Evolutionary conservation across 805 yeast genomes (phyloP).

Genomic region (Jamesozyma rosinii): DNA sequence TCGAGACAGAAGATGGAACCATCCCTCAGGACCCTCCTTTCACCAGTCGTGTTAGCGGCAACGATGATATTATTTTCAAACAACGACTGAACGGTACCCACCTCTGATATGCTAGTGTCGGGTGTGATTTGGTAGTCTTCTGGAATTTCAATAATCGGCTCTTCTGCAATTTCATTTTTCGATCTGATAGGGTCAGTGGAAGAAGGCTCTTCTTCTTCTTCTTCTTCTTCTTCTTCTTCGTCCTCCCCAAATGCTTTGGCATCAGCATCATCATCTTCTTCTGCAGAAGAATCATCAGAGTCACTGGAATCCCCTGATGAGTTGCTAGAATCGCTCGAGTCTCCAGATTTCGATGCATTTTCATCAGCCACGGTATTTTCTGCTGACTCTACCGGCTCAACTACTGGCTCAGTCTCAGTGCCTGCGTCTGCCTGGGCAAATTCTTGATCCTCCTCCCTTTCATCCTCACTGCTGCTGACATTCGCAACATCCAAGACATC

Average conservation of each 20-base stretch:
- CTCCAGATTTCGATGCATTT: neutral
- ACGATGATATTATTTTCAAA: constrained; percentile 68
- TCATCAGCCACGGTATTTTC: neutral
- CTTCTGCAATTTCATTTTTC: constrained; percentile 66
- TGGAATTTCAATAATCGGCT: constrained; percentile 58
- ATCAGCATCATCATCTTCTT: constrained; percentile 14
- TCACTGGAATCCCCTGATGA: neutral
- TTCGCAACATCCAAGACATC: constrained; percentile 17
- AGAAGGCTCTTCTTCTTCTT: constrained; percentile 39
- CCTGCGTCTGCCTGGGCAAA: constrained; percentile 2
- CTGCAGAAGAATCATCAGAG: constrained; percentile 7
- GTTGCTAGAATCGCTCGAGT: neutral
- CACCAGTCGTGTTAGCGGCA: constrained; percentile 70
- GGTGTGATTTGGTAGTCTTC: constrained; percentile 50
- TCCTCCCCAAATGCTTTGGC: constrained; percentile 12
- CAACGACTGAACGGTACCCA: constrained; percentile 60
- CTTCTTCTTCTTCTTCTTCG: constrained; percentile 20
- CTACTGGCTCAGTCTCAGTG: neutral
- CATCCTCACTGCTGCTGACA: constrained; percentile 10
- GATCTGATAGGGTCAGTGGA: constrained; percentile 63
- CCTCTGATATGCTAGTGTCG: constrained; percentile 55
- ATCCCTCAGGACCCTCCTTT: constrained; percentile 72
- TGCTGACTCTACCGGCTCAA: neutral
- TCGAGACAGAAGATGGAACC: constrained; percentile 71
- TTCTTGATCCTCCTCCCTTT: constrained; percentile 2